These are phyloP conservation scores for Colletotrichum paranaense DNA, from an alignment of 2,329 filamentous ascomycete species.

Conservation along the genomic window DNA sequence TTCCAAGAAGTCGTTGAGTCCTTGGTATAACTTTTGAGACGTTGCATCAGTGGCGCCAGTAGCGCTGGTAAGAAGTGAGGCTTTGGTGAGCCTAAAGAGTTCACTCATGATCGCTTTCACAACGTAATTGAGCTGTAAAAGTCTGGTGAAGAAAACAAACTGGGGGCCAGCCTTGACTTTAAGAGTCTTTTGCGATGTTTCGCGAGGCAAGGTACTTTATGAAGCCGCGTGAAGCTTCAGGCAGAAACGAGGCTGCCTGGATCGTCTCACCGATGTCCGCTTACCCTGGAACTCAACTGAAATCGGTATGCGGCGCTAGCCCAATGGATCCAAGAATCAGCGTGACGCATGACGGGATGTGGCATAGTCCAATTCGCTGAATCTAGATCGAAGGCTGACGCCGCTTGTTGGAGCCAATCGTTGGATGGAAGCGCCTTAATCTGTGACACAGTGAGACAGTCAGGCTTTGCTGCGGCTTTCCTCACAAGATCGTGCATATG, in stretches of 20 bases:
- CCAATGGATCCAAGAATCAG: neutral
- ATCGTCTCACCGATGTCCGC: neutral
- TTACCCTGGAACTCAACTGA: neutral
- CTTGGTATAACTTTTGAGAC: neutral
- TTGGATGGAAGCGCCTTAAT: neutral
- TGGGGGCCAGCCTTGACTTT: neutral
- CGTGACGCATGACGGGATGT: neutral
- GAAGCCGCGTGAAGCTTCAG: neutral
- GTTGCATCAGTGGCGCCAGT: conserved; percentile 7
- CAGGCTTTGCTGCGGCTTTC: neutral
- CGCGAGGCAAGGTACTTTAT: neutral
- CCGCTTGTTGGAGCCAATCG: neutral
- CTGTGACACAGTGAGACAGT: neutral
- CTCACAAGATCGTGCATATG: neutral
- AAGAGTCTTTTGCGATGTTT: neutral
- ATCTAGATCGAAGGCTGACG: neutral
- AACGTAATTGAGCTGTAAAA: too few relatives aligned
- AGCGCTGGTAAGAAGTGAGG: conserved; percentile 17
- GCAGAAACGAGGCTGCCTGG: conserved; percentile 15
- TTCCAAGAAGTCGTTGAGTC: conserved; percentile 19
- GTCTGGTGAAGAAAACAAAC: neutral
- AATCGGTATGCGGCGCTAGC: neutral
- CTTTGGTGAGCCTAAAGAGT: conserved; percentile 20
- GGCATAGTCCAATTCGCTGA: neutral
- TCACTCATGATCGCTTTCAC: conserved; percentile 21